Evolutionary conservation across 352 stramenopile genomes (phyloP), one percentile per base, ranked within the genome.

Genomic region (Halophytophthora batemanensis): DNA sequence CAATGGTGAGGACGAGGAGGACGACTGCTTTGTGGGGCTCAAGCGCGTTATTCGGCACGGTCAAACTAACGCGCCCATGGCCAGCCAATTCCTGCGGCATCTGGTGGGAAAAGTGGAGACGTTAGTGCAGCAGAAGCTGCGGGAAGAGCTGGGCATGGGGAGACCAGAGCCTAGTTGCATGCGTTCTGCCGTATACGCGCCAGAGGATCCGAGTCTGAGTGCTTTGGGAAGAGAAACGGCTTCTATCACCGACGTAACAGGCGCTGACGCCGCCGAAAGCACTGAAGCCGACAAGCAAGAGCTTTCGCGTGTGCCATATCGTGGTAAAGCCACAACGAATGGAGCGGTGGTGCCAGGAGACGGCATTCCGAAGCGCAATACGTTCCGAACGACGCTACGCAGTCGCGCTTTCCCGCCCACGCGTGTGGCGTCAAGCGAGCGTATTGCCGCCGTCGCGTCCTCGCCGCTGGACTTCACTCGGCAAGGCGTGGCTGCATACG

Each of bases 361-460:
- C 33, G 33, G 33, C 15, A 13, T 38, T 6, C 33, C 33, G 33
- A 38, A 38, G 33, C 33, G 33, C 11, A 38, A 13, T 38, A 62
- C 53, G n/a, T 82, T 82, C 43, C 65, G 67, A 4, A 75, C 54
- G 18, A 66, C 67, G 19, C 61, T 66, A 3, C 64, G 68, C 18
- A 72, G 47, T 38, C 67, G 71, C 15, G 38, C 41, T n/a, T 78
- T 82, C 48, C 68, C 68, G n/a, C 55, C 61, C 12, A 62, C 71
- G 42, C 71, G 66, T 0, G 68, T 84, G 15, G 39, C 59, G 0
- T 42, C 46, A 1, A 19, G 47, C 10, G 74, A 84, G 23, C 45
- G 50, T 43, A 65, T 82, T n/a, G 18, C 53, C 19, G 58, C 40
- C 1, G 67, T 45, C 25, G 21, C 51, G 10, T 78, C 77, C 50